phyloP scores from a whole-genome alignment of 75 land plant genomes.

The Cupressus sempervirens region DNA sequence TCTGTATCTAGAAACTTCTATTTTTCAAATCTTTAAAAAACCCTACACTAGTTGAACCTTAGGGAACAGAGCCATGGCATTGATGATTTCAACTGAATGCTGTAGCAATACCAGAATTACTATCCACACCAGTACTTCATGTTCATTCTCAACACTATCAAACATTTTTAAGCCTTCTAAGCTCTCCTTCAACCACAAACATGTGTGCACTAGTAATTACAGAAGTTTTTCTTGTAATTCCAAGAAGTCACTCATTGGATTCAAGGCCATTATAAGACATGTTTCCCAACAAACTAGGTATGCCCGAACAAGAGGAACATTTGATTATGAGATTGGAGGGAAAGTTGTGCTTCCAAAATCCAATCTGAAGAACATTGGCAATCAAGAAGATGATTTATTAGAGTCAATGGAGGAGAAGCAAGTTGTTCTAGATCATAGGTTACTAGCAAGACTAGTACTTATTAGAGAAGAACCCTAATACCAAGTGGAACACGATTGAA shows the following conservation, averaged over 20 bases:
- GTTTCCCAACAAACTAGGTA: background rate
- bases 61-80: background rate
- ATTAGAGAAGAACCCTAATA: no score
- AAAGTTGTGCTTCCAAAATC: conserved; percentile 78
- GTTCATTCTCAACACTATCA: background rate
- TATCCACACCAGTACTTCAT: background rate
- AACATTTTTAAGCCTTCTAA: background rate
- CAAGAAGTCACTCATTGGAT: background rate
- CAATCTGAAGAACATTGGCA: conserved; percentile 87
- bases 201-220: background rate
- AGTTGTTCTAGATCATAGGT: no score
- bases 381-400: conserved; percentile 91
- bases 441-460: no score
- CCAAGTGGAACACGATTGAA: no score
- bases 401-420: no score
- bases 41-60: background rate
- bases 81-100: background rate
- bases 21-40: background rate
- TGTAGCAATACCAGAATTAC: background rate
- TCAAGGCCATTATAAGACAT: background rate
- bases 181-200: background rate
- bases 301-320: conserved; percentile 25
- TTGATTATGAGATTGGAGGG: conserved; percentile 56
- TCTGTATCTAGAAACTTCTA: no score
- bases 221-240: background rate